Evolutionary conservation across 805 yeast species (phyloP).

Genomic region (Blastobotrys terrestris): DNA sequence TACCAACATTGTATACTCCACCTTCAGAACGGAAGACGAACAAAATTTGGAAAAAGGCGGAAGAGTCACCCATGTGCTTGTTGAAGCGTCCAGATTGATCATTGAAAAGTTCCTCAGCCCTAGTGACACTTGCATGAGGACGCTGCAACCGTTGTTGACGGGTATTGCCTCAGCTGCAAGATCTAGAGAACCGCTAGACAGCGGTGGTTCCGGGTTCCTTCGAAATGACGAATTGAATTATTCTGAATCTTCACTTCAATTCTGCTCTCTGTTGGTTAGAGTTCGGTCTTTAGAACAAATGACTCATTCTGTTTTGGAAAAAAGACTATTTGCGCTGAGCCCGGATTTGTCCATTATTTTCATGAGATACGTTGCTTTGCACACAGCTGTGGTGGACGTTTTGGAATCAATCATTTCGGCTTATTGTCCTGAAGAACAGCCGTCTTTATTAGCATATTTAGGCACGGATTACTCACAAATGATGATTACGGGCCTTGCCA

Average conservation of each 20-base stretch:
- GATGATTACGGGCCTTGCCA: conserved; percentile 52
- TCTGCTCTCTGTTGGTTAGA: conserved; percentile 50
- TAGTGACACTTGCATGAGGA: conserved; percentile 44
- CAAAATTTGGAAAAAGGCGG: conserved; percentile 26
- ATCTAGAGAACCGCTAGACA: conserved; percentile 33
- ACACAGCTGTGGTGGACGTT: conserved; percentile 48
- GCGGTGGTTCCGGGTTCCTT: conserved; percentile 33
- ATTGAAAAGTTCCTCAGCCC: conserved; percentile 51
- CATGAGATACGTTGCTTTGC: conserved; percentile 41
- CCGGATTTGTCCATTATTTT: conserved; percentile 55
- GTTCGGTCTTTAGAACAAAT: conserved; percentile 46
- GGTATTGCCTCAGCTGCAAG: conserved; percentile 44
- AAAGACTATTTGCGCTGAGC: conserved; percentile 47
- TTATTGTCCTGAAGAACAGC: conserved; percentile 44
- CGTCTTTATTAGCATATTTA: conserved; percentile 76
- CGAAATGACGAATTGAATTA: conserved; percentile 47
- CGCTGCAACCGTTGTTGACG: conserved; percentile 47
- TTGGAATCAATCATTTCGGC: conserved; percentile 37
- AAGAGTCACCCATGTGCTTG: conserved; percentile 45
- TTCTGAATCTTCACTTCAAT: conserved; percentile 45
- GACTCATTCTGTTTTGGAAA: conserved; percentile 62
- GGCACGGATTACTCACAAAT: conserved; percentile 58
- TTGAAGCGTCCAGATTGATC: conserved; percentile 46
- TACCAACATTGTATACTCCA: conserved; percentile 44
- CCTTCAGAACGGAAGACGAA: conserved; percentile 47